Evolutionary conservation across 176 grass and related monocot species (phyloP), one percentile per base, ranked within the genome.

Genomic region (Tillandsia fasciculata): DNA sequence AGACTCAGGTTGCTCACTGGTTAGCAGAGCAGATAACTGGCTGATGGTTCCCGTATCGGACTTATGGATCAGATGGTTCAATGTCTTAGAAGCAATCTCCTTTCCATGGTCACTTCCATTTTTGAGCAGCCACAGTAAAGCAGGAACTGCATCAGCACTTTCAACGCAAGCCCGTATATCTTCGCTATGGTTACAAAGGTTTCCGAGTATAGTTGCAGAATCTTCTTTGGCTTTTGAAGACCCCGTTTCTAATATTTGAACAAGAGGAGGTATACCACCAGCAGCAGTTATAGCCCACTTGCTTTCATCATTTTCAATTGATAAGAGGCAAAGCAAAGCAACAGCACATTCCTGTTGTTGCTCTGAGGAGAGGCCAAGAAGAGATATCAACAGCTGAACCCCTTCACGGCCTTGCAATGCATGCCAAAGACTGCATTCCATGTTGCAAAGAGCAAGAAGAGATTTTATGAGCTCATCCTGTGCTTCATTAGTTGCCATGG

Each of bases 271-370:
- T 84, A 99, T 99, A 65, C 95, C 95, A 73, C 95, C 95, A 81
- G 95, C 90, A 78, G 95, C 95, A 63, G 95, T 99, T 67, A 99
- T 94, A 63, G 95, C 95, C 95, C 95, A 99, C 83, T 94, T 99
- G 80, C 95, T 94, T 70, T 99, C 95, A 84, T 99, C 95, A 84
- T 99, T 94, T 77, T 99, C 95, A 70, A 91, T 94, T 64, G 95
- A 99, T 64, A 99, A 65, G 67, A 99, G 84, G 51, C 84, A 86
- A 27, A 99, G 95, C 66, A 99, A 75, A 78, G 87, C 90, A 68
- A 99, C 95, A 47, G 95, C 90, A 91, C 90, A 99, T 79, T 99
- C 95, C 84, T 99, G 95, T 84, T 99, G 95, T 61, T 99, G 95
- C 77, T 99, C 95, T 33, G 95, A 99, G 48, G 89, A 94, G 82